Evolutionary conservation across 257 asterid species (phyloP).

Genomic region (Solanum ahanhuiri): DNA sequence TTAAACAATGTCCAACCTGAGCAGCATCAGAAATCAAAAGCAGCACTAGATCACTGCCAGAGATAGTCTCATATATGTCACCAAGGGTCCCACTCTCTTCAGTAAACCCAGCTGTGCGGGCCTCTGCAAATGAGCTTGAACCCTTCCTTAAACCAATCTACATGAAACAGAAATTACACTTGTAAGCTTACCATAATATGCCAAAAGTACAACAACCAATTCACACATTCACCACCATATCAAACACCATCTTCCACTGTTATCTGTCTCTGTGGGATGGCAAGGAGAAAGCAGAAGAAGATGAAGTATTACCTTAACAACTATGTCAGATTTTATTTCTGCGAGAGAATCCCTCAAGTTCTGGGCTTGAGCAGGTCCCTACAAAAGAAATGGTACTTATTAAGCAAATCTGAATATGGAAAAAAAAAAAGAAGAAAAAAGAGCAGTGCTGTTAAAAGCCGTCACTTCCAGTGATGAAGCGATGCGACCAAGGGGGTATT

Average conservation of each 20-base stretch:
- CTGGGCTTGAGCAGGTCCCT: constrained; percentile 99
- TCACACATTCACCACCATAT: background rate
- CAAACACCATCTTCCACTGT: background rate
- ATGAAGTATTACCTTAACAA: constrained; percentile 55
- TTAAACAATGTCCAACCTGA: constrained; percentile 43
- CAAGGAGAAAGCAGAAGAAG: background rate
- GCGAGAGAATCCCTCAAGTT: constrained; percentile 77
- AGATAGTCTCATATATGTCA: constrained; percentile 81
- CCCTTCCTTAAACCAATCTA: constrained; percentile 97
- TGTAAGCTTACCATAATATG: background rate
- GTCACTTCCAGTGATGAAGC: background rate
- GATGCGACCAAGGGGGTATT: background rate
- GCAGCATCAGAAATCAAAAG: constrained; percentile 92
- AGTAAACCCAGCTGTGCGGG: constrained; percentile 78
- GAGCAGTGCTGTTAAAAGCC: background rate
- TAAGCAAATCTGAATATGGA: background rate
- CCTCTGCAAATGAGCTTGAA: constrained; percentile 82
- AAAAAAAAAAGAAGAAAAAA: background rate
- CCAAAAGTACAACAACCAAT: background rate
- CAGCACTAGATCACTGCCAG: constrained; percentile 84
- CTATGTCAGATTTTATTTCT: constrained; percentile 72
- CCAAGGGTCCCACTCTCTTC: constrained; percentile 96
- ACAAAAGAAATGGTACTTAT: background rate
- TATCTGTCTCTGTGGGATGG: background rate
- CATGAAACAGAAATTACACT: constrained; percentile 4